These are phyloP conservation scores for Geranium incanum DNA, from an alignment of 441 rosid species.

Conservation along the genomic window DNA sequence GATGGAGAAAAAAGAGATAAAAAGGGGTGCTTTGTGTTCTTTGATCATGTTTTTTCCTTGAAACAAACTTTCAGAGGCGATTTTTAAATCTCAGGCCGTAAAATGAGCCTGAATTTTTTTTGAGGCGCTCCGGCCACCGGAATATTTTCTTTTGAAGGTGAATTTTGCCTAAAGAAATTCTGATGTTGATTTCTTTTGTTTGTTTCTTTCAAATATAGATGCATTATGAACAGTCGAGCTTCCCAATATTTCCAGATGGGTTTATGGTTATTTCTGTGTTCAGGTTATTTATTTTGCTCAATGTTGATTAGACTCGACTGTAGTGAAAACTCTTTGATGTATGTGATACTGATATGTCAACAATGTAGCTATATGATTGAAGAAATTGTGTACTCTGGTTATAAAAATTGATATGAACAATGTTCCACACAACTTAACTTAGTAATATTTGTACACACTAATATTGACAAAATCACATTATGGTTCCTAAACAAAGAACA, in stretches of 20 bases:
- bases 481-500: neutral
- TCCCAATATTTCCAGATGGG: neutral
- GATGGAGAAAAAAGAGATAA: neutral
- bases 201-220: neutral
- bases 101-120: constrained; percentile 42
- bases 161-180: constrained; percentile 22
- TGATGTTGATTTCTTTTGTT: constrained; percentile 15
- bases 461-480: too few species aligned
- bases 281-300: too few species aligned
- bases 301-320: too few species aligned
- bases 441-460: too few species aligned
- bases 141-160: constrained; percentile 23
- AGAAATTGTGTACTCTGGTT: too few species aligned
- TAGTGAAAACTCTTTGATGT: too few species aligned
- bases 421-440: too few species aligned
- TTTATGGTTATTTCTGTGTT: too few species aligned
- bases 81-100: constrained; percentile 20
- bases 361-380: too few species aligned
- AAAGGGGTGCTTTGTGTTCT: neutral
- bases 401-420: too few species aligned
- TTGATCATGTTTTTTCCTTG: neutral
- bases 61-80: constrained; percentile 5
- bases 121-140: constrained; percentile 30
- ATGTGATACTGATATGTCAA: too few species aligned
- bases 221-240: neutral